Base-by-base conservation (phyloP, 768 basidiomycete genomes). In the Rhodotorula taiwanensis region DNA sequence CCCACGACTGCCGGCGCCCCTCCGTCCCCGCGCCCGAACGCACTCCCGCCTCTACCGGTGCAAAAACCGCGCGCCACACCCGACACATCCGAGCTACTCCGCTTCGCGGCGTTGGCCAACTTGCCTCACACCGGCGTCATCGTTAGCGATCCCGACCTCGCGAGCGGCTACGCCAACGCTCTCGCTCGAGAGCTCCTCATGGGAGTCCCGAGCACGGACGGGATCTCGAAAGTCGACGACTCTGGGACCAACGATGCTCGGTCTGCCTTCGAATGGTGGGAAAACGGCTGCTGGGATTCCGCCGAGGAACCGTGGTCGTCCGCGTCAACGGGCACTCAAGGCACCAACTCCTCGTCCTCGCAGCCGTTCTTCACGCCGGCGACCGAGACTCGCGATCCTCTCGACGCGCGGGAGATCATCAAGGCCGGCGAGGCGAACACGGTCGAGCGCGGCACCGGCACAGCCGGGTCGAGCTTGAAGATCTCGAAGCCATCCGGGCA, bases 161-260 rank as follows among this genome's bases (percentile, higher is more conserved):
- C 42, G n/a, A 57, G 58, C 20, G 68, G 68, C 4, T 69, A 61
- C 57, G 64, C 66, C 68, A 69, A 69, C 54, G 60, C 64, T 10
- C 60, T 61, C 28, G 60, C 68, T 2, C 52, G 68, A 2, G 68
- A 69, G 55, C 33, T 69, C 3, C 60, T 69, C 48, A 61, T 69
- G 59, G 68, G 68, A n/a, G 58, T 69, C 15, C 60, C 61, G 1
- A 34, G 55, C 2, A 27, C 31, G 10, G 62, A 64, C 42, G 42
- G 49, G 6, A 49, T 36, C 52, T 34, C 51, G 33, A 31, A 27
- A 9, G 49, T 36, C 34, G 18, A 44, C 58, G n/a, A n/a, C n/a
- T n/a, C n/a, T n/a, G n/a, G n/a, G n/a, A n/a, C n/a, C n/a, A 8
- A 27, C n/a, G 41, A 25, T 28, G n/a, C n/a, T n/a, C n/a, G n/a